Evolutionary conservation across 192 early-diverging fungal genomes (phyloP).

Genomic region (Backusella circina): DNA sequence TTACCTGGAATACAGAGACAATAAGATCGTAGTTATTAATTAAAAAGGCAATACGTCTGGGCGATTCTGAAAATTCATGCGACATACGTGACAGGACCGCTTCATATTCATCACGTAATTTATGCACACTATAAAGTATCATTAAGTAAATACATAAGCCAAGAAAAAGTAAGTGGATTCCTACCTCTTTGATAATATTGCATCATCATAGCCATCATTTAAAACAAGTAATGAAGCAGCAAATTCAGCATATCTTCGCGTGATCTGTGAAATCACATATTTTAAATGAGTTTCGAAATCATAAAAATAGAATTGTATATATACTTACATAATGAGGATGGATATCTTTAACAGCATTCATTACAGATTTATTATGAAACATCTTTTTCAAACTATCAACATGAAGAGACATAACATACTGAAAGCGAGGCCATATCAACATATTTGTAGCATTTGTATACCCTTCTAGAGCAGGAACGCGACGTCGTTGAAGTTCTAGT

Average conservation of each 20-base stretch:
- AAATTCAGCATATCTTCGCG: conserved; percentile 91
- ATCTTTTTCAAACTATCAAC: conserved; percentile 87
- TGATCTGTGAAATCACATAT: conserved; percentile 50
- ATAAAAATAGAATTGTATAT: background rate
- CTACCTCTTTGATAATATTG: conserved; percentile 74
- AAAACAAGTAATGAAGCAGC: conserved; percentile 84
- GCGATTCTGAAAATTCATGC: conserved; percentile 64
- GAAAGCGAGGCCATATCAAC: conserved; percentile 89
- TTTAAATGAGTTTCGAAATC: background rate
- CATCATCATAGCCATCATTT: conserved; percentile 86
- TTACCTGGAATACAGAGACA: conserved; percentile 72
- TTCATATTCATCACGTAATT: conserved; percentile 77
- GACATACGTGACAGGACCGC: conserved; percentile 71
- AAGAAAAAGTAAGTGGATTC: background rate
- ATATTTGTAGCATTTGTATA: conserved; percentile 92
- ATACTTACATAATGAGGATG: conserved; percentile 77
- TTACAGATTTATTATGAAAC: conserved; percentile 55
- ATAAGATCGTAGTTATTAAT: conserved; percentile 97
- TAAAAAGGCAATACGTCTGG: conserved; percentile 72
- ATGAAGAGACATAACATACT: conserved; percentile 82
- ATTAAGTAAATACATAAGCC: background rate
- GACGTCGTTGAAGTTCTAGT: conserved; percentile 74
- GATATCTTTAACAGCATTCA: conserved; percentile 56
- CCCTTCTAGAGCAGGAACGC: conserved; percentile 79
- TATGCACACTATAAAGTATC: conserved; percentile 46